phyloP scores from a whole-genome alignment of 805 yeast species.

The Nakazawaea wyomingensis region DNA sequence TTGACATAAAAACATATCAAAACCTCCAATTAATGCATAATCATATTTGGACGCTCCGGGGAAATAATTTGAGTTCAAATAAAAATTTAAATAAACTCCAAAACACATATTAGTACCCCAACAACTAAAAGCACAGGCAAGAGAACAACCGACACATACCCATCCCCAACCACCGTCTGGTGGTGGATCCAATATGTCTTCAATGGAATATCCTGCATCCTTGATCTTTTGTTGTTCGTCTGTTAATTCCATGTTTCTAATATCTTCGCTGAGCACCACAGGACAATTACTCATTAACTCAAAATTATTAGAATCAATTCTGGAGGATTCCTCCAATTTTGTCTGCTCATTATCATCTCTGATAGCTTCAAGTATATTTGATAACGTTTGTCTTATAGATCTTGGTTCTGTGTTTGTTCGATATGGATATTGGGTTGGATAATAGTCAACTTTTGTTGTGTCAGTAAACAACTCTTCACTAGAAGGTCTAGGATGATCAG shows the following conservation, averaged over 20 bases:
- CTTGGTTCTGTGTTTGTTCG: not conserved
- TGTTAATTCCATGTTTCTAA: not conserved
- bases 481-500: too few species aligned
- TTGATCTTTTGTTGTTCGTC: conserved; percentile 2
- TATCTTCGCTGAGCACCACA: not conserved
- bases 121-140: conserved; percentile 31
- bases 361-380: conserved; percentile 20
- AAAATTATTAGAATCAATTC: not conserved
- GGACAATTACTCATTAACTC: not conserved
- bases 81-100: conserved; percentile 50
- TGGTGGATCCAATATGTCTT: conserved; percentile 12
- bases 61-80: conserved; percentile 35
- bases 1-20: conserved; percentile 51
- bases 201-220: conserved; percentile 1
- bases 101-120: conserved; percentile 54
- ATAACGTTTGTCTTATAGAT: not conserved
- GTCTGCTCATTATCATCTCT: conserved; percentile 25
- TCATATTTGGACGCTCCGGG: conserved; percentile 46
- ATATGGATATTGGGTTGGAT: too few species aligned
- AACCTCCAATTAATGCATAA: conserved; percentile 53
- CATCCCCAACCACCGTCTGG: conserved; percentile 26
- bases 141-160: conserved; percentile 35
- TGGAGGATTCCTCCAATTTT: not conserved
- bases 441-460: too few species aligned
- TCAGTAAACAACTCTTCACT: too few species aligned